Evolutionary conservation across 2,329 filamentous ascomycete genomes (phyloP), one percentile per base, ranked within the genome.

Genomic region (Colletotrichum lindemuthianum): DNA sequence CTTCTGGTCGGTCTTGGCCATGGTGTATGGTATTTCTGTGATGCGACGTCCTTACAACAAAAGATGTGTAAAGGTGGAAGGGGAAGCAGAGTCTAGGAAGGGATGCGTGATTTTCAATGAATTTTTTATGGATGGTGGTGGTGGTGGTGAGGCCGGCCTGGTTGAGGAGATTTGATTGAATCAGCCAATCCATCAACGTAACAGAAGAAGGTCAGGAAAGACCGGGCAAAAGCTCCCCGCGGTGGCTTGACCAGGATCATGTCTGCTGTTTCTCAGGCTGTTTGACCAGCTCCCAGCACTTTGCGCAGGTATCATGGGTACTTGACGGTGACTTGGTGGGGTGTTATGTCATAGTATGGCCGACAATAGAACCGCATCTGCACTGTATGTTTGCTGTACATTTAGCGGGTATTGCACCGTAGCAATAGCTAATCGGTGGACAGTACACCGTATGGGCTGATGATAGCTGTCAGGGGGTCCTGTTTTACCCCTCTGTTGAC

Each of bases 1-100:
- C 76, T 87, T 87, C 59, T 87, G 85, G 69, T 84, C 82, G 72
- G 84, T 82, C 72, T 81, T 82, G 75, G 83, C 79, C 82, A 84
- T 85, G 72, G 71, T 77, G 75, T 48, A 56, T 44, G 32, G 47
- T 63, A 53, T 6, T 43, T 43, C 15, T 58, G 39, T 34, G 52
- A 49, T 54, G 33, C 16, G 41, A n/a, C 49, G 45, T 65, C 56
- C 36, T 57, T 65, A 41, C 57, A 61, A 37, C 59, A 44, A 60
- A 37, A 32, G 16, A 16, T 55, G 54, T 49, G 37, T 8, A 34
- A 8, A 33, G 53, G 43, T 37, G 33, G 43, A 36, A 40, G 24
- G 44, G 44, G 60, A 57, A 52, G 34, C 53, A 49, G 53, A 48
- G 45, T 54, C 45, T 53, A 53, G 66, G 51, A n/a, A 15, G 34